These are phyloP conservation scores for Madurella fahalii DNA, from an alignment of 2,329 filamentous ascomycete genomes.

Conservation along the genomic window DNA sequence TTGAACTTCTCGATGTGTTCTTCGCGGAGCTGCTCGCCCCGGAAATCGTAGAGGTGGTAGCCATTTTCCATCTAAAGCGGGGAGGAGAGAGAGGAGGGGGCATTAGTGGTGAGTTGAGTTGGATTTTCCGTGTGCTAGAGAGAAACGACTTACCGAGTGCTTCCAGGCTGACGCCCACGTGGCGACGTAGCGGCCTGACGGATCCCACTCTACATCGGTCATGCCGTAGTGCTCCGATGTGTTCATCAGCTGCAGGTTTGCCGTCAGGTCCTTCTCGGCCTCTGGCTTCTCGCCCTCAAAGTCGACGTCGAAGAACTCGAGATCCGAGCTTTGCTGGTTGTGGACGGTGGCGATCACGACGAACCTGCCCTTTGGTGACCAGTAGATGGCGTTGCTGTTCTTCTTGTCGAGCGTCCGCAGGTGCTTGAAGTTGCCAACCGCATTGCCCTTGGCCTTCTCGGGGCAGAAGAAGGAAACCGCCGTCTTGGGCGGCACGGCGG, in stretches of 20 bases:
- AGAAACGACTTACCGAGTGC: constrained; percentile 67
- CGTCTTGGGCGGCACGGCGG: constrained; percentile 88
- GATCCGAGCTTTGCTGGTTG: constrained; percentile 88
- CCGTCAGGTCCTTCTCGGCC: constrained; percentile 86
- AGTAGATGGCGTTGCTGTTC: constrained; percentile 99
- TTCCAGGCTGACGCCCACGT: constrained; percentile 95
- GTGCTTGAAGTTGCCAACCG: constrained; percentile 91
- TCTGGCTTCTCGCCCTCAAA: constrained; percentile 96
- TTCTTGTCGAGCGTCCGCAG: constrained; percentile 96
- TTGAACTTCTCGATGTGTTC: constrained; percentile 96
- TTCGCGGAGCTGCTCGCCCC: constrained; percentile 81
- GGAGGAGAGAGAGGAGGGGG: constrained; percentile 8
- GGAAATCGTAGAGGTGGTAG: constrained; percentile 97
- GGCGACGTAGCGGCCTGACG: constrained; percentile 88
- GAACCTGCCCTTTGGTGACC: constrained; percentile 93
- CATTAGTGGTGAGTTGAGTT: neutral
- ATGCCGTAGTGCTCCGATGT: constrained; percentile 94
- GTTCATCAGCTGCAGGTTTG: constrained; percentile 93
- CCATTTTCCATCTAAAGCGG: constrained; percentile 98
- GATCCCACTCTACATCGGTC: constrained; percentile 97
- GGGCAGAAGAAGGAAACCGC: constrained; percentile 94
- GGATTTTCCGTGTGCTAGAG: neutral
- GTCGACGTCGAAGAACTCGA: constrained; percentile 97
- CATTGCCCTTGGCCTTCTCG: constrained; percentile 81
- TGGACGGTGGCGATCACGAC: constrained; percentile 90